Percentiles rank a stretch among this genome's conserved stretches.
Conservation (phyloP, 768 basidiomycete genomes). For the Trametes meyenii region DNA sequence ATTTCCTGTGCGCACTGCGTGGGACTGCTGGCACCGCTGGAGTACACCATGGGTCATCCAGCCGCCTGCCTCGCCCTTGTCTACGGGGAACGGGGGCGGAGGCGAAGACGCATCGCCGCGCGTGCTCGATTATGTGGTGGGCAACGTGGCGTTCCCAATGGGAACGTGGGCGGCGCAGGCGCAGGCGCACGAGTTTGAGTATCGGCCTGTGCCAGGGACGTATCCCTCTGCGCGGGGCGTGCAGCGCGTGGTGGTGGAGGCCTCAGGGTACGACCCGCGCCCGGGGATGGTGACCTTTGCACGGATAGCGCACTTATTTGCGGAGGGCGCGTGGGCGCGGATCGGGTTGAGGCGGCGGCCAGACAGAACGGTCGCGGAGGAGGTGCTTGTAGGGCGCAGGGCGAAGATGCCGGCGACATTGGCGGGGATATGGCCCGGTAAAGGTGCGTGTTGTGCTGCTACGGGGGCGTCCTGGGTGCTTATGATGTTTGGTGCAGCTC, state of each 20-base stretch:
- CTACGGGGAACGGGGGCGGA: not conserved
- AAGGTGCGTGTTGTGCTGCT: not conserved
- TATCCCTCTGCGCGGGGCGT: slow-evolving; percentile 22
- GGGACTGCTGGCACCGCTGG: slow-evolving; percentile 29
- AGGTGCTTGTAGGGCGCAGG: slow-evolving; percentile 6
- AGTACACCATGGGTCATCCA: slow-evolving; percentile 21
- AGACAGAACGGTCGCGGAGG: slow-evolving; percentile 10
- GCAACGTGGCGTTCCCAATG: slow-evolving; percentile 11
- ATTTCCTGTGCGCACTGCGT: slow-evolving; percentile 18
- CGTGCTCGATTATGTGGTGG: slow-evolving; percentile 15
- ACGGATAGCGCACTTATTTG: slow-evolving; percentile 12
- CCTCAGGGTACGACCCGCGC: slow-evolving; percentile 9
- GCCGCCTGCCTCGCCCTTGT: not conserved
- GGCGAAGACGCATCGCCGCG: not conserved
- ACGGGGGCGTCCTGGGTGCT: not conserved
- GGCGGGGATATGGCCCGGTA: slow-evolving; percentile 13
- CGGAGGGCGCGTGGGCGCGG: slow-evolving; percentile 14
- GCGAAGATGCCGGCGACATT: slow-evolving; percentile 13
- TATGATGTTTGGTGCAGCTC: not conserved
- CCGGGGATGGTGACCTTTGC: slow-evolving; percentile 16
- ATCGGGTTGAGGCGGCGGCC: slow-evolving; percentile 5
- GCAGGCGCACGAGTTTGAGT: slow-evolving; percentile 1
- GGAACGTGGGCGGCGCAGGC: slow-evolving; percentile 12
- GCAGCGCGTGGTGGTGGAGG: slow-evolving; percentile 6
- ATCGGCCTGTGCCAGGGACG: slow-evolving; percentile 20